Conservation (phyloP, 331 rosid species). For the Prunus yedoensis region DNA sequence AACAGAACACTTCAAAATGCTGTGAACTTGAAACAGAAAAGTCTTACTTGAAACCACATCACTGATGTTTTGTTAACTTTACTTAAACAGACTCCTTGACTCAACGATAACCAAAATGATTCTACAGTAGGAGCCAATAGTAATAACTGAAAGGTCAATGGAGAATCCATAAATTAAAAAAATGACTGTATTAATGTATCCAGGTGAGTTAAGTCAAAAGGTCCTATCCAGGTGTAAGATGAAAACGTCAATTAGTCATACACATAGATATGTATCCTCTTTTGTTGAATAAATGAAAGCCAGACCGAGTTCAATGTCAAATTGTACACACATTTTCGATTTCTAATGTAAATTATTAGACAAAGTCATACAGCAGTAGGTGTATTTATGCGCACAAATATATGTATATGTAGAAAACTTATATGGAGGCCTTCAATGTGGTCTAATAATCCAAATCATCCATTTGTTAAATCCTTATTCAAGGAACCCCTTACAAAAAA, state of each 20-base stretch:
- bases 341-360: not conserved
- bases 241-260: slow-evolving; percentile 2
- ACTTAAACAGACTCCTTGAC: not conserved
- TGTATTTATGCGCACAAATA: not conserved
- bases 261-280: too few relatives aligned
- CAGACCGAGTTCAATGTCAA: too few relatives aligned
- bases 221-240: not conserved
- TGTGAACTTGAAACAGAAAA: not conserved
- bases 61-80: not conserved
- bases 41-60: not conserved
- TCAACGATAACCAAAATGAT: not conserved
- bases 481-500: not conserved
- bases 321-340: not conserved
- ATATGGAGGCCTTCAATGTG: not conserved
- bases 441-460: not conserved
- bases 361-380: not conserved
- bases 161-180: not conserved
- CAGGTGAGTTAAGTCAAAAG: not conserved
- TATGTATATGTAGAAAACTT: not conserved
- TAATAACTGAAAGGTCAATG: not conserved
- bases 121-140: not conserved
- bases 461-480: not conserved
- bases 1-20: slow-evolving; percentile 14
- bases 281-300: not conserved
- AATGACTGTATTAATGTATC: not conserved